These are phyloP conservation scores for Alectoria sarmentosa DNA, from an alignment of 495 filamentous ascomycete species.

Conservation along the genomic window DNA sequence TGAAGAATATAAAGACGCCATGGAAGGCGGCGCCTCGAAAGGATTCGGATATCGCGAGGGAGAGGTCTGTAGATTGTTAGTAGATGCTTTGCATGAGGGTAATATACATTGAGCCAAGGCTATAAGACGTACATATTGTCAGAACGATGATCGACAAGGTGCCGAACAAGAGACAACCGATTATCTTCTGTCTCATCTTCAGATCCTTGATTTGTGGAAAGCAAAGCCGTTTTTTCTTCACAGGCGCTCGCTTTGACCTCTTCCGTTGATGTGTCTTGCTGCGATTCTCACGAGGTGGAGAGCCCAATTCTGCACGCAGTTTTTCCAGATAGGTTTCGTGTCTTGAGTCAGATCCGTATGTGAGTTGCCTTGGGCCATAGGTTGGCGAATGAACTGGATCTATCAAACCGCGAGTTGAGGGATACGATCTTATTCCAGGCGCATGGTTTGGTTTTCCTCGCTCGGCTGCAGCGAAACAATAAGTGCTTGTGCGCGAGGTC, in stretches of 20 bases:
- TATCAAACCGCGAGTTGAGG: slow-evolving; percentile 26
- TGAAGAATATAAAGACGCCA: slow-evolving; percentile 67
- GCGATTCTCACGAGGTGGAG: not conserved
- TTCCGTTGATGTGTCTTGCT: not conserved
- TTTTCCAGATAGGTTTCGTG: not conserved
- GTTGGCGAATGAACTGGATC: slow-evolving; percentile 25
- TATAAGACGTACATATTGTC: slow-evolving; percentile 47
- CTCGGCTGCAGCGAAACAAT: slow-evolving; percentile 8
- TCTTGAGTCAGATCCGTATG: slow-evolving; percentile 13
- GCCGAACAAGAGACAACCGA: slow-evolving; percentile 51
- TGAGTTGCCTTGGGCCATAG: slow-evolving; percentile 19
- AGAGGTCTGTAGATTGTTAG: slow-evolving; percentile 48
- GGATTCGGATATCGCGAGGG: slow-evolving; percentile 54
- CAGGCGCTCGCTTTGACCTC: slow-evolving; percentile 1
- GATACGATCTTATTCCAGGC: slow-evolving; percentile 17
- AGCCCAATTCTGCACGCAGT: slow-evolving; percentile 7
- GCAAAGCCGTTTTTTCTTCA: slow-evolving; percentile 34
- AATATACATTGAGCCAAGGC: not conserved
- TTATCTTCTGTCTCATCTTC: slow-evolving; percentile 47
- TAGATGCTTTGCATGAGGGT: slow-evolving; percentile 16
- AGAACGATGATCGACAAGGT: slow-evolving; percentile 47
- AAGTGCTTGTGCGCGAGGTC: slow-evolving; percentile 5
- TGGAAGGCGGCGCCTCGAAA: slow-evolving; percentile 55
- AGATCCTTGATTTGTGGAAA: slow-evolving; percentile 47
- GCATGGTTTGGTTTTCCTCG: not conserved